phyloP scores from a whole-genome alignment of 208 protist species.

The Crithidia fasciculata region DNA sequence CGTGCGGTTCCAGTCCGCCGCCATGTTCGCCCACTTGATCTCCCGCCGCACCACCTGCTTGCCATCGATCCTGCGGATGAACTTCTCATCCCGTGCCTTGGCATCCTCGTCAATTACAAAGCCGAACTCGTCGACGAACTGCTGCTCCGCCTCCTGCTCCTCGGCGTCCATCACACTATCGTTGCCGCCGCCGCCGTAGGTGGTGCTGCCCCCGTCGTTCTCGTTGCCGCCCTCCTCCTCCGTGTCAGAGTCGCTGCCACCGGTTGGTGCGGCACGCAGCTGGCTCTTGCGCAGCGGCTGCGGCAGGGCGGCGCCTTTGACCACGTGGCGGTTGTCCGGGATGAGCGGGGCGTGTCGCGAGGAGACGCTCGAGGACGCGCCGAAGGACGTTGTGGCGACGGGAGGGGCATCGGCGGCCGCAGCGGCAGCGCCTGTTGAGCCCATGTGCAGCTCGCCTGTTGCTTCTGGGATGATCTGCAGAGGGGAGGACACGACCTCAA shows the following conservation, averaged over 20 bases:
- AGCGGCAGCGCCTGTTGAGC: neutral
- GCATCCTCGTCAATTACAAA: slow-evolving; percentile 83
- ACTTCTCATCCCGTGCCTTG: slow-evolving; percentile 64
- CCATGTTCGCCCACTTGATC: slow-evolving; percentile 92
- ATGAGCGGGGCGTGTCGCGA: slow-evolving; percentile 21
- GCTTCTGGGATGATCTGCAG: slow-evolving; percentile 9
- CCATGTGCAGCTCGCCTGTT: slow-evolving; percentile 2
- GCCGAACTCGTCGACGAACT: slow-evolving; percentile 91
- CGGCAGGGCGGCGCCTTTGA: slow-evolving; percentile 26
- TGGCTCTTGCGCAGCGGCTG: slow-evolving; percentile 45
- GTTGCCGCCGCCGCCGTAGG: neutral
- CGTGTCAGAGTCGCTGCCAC: slow-evolving; percentile 65
- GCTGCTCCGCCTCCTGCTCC: slow-evolving; percentile 63
- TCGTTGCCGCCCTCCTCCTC: slow-evolving; percentile 18
- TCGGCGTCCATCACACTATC: slow-evolving; percentile 30
- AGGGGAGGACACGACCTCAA: slow-evolving; percentile 17
- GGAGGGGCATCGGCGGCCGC: neutral
- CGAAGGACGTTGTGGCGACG: neutral
- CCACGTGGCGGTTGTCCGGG: slow-evolving; percentile 19
- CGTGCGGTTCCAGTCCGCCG: slow-evolving; percentile 78
- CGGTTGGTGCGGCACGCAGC: slow-evolving; percentile 44
- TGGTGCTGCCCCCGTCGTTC: slow-evolving; percentile 10
- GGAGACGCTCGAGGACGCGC: neutral
- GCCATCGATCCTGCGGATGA: slow-evolving; percentile 71
- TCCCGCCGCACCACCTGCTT: slow-evolving; percentile 76